Conservation (phyloP, 1,284 basidiomycete species). For the Chiua sp. region DNA sequence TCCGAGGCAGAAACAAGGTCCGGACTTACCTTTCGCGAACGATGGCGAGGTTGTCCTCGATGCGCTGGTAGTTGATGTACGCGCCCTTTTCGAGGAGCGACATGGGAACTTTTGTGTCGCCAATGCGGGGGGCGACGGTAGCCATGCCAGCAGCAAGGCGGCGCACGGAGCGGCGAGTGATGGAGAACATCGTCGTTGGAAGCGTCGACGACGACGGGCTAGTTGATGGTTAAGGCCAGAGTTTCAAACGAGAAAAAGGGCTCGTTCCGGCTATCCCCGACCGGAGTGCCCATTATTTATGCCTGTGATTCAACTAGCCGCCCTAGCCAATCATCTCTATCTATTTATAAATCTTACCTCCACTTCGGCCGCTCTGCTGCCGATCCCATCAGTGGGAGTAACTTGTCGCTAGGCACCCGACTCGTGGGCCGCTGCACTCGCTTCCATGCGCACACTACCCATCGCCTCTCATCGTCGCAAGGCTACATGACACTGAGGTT, state of each 20-base stretch:
- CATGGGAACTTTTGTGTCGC: slow-evolving; percentile 94
- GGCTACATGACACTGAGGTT: too few relatives aligned
- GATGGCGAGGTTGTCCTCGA: slow-evolving; percentile 92
- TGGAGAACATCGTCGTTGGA: slow-evolving; percentile 67
- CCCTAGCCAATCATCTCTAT: slow-evolving; percentile 27
- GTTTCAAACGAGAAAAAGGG: slow-evolving; percentile 19
- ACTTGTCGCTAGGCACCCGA: too few relatives aligned
- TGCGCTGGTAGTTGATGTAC: slow-evolving; percentile 98
- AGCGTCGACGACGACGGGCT: slow-evolving; percentile 37
- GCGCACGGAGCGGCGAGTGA: slow-evolving; percentile 64
- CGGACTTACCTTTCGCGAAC: slow-evolving; percentile 78
- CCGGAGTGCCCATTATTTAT: slow-evolving; percentile 22
- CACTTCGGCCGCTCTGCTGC: slow-evolving; percentile 27
- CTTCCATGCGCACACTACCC: too few relatives aligned
- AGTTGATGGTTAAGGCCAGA: slow-evolving; percentile 2
- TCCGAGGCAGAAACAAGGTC: background rate
- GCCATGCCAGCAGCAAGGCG: slow-evolving; percentile 77
- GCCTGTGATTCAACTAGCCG: slow-evolving; percentile 22
- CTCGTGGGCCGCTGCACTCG: slow-evolving; percentile 15
- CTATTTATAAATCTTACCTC: slow-evolving; percentile 30
- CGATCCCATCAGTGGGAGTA: slow-evolving; percentile 22
- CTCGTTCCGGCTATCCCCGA: slow-evolving; percentile 32
- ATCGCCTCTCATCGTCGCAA: too few relatives aligned
- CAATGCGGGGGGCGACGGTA: slow-evolving; percentile 80
- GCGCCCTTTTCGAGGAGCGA: slow-evolving; percentile 85